phyloP scores from a whole-genome alignment of 768 basidiomycete species.

The Fomitopsis pulvina region DNA sequence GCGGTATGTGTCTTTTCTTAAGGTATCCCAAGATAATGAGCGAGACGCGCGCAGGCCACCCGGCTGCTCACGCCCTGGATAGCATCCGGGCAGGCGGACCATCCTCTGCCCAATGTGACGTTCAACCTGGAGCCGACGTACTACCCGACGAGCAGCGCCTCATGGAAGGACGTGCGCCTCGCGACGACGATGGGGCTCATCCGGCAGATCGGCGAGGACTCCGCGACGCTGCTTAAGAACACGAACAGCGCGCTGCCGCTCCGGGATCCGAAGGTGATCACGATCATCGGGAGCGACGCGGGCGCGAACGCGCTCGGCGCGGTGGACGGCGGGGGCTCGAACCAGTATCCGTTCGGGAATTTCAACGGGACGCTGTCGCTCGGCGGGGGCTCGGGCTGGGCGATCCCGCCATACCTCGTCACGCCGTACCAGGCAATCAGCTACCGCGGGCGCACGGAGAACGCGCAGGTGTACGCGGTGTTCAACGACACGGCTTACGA shows the following conservation, averaged over 20 bases:
- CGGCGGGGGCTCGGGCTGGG: slow-evolving; percentile 46
- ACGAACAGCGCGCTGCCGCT: slow-evolving; percentile 37
- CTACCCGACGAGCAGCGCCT: slow-evolving; percentile 43
- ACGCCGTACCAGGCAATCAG: slow-evolving; percentile 36
- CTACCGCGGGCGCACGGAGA: slow-evolving; percentile 29
- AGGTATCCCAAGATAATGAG: slow-evolving; percentile 56
- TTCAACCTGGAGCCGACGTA: slow-evolving; percentile 51
- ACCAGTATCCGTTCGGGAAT: slow-evolving; percentile 42
- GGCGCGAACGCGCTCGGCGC: neutral
- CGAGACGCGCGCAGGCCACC: neutral
- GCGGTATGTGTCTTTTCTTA: slow-evolving; percentile 56
- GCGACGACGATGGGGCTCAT: slow-evolving; percentile 55
- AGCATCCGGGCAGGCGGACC: neutral
- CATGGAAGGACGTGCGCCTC: slow-evolving; percentile 47
- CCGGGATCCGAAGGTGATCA: slow-evolving; percentile 40
- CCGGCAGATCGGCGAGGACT: slow-evolving; percentile 52
- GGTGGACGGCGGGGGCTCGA: neutral
- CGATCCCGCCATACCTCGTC: slow-evolving; percentile 45
- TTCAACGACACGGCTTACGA: slow-evolving; percentile 43
- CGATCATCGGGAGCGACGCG: slow-evolving; percentile 39
- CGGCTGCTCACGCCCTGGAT: neutral
- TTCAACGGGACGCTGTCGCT: slow-evolving; percentile 55
- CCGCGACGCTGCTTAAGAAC: slow-evolving; percentile 62
- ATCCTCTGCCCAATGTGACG: slow-evolving; percentile 34
- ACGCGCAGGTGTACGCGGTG: slow-evolving; percentile 38